phyloP scores from a whole-genome alignment of 2,329 filamentous ascomycete genomes.

The Penicillium sp. region DNA sequence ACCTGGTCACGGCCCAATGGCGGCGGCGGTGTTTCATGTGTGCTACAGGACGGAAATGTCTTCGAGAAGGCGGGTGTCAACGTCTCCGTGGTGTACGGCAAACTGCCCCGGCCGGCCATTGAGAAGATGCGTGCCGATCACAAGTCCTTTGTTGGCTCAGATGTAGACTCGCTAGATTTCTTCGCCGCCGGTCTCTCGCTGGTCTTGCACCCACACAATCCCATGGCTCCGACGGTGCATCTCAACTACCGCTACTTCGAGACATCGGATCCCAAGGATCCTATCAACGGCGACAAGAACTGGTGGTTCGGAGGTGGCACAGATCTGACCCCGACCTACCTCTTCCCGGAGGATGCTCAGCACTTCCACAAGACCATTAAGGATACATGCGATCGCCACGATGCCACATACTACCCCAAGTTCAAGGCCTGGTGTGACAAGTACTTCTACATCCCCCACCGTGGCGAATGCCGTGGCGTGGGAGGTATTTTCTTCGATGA shows the following conservation, averaged over 20 bases:
- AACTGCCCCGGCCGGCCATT: slow-evolving; percentile 76
- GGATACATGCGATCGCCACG: slow-evolving; percentile 83
- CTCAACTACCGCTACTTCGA: slow-evolving; percentile 99
- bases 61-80: slow-evolving; percentile 98
- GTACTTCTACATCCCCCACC: slow-evolving; percentile 92
- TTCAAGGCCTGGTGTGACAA: slow-evolving; percentile 99
- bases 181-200: slow-evolving; percentile 90
- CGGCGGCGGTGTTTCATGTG: slow-evolving; percentile 86
- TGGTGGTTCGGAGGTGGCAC: slow-evolving; percentile 99
- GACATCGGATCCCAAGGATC: slow-evolving; percentile 73
- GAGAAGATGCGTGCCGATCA: slow-evolving; percentile 90
- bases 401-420: slow-evolving; percentile 79
- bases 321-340: slow-evolving; percentile 83
- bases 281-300: slow-evolving; percentile 55
- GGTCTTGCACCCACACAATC: slow-evolving; percentile 86
- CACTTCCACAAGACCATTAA: slow-evolving; percentile 95
- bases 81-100: slow-evolving; percentile 88
- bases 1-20: slow-evolving; percentile 81
- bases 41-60: slow-evolving; percentile 89
- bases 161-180: slow-evolving; percentile 78
- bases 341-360: slow-evolving; percentile 93
- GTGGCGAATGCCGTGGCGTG: slow-evolving; percentile 73
- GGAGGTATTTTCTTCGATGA: slow-evolving; percentile 99
- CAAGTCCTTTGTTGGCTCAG: slow-evolving; percentile 69
- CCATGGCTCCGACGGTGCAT: slow-evolving; percentile 94